phyloP scores from a whole-genome alignment of 1,284 basidiomycete species.

The Ustilago shanxiensis region DNA sequence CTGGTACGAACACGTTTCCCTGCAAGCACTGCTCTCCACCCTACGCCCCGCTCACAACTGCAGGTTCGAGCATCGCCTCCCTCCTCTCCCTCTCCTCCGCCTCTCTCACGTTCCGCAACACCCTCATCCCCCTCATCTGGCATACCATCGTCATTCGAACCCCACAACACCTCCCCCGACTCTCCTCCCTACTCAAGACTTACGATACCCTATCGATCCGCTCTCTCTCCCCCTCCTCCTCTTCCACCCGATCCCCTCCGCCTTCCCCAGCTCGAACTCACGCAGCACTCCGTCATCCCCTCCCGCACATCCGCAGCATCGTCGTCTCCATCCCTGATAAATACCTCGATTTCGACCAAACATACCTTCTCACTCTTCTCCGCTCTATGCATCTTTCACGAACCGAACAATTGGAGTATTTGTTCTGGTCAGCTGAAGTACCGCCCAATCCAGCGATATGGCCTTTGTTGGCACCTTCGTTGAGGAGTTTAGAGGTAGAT shows the following conservation, averaged over 20 bases:
- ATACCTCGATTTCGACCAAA: conserved; percentile 35
- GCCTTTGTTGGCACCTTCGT: conserved; percentile 10
- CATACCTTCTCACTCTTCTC: conserved; percentile 24
- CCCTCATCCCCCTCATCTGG: conserved; percentile 24
- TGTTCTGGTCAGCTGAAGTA: conserved; percentile 31
- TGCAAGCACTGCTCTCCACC: conserved; percentile 12
- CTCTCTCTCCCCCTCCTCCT: conserved; percentile 7
- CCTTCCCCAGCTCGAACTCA: not conserved
- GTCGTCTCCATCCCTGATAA: conserved; percentile 26
- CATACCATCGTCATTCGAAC: conserved; percentile 32
- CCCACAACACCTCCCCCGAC: conserved; percentile 28
- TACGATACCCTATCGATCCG: conserved; percentile 32
- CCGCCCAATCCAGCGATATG: conserved; percentile 21
- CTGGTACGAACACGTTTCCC: not conserved
- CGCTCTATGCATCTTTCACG: conserved; percentile 21
- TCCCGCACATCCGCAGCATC: conserved; percentile 21
- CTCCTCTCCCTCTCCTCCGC: conserved; percentile 19
- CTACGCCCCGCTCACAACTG: not conserved
- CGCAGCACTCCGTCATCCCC: conserved; percentile 19
- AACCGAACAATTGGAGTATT: conserved; percentile 23
- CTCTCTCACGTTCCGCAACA: conserved; percentile 19
- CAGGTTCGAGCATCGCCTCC: not conserved
- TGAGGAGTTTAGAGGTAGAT: conserved; percentile 30
- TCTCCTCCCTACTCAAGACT: conserved; percentile 13
- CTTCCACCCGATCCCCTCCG: not conserved